Evolutionary conservation across 768 basidiomycete genomes (phyloP), one percentile per base, ranked within the genome.

Genomic region (Dacryopinax primogenitus): DNA sequence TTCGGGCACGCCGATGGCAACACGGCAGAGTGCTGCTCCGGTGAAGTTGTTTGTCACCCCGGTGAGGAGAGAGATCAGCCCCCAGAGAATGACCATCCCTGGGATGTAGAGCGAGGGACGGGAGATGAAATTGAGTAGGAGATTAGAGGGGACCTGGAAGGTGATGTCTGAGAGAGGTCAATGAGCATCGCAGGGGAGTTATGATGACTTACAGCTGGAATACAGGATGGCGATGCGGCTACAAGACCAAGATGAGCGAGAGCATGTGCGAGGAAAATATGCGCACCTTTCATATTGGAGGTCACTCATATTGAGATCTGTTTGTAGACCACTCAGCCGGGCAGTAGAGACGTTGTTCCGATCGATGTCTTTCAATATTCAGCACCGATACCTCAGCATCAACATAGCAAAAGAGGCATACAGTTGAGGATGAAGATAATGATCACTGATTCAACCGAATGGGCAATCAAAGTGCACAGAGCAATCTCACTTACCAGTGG

Each of bases 51-150:
- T 77, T 0, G 85, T 83, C 65, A 85, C 84, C 13, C 85, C 86
- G 21, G 85, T 87, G 51, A 86, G 70, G 2, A 81, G 77, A 63
- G 84, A 86, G 1, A 82, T 83, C 16, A 85, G 62, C 1, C 86
- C 85, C 85, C 86, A 88, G 1, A 79, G 67, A 23, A 84, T 74
- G 12, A 86, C 82, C 64, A 85, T 86, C 26, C 71, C 67, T 1
- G 84, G 82, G 7, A 88, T 85, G 71, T 84, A 86, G 36, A 80
- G 71, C 0, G 84, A 83, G 3, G 86, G 86, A 44, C 85, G 85
- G 64, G 23, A 67, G 44, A 45, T 58, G 9, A 7, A 32, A n/a
- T 58, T 33, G 18, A 67, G 35, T 33, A 66, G 16, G n/a, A 64
- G 26, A 47, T 67, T 67, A 7, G 58, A 63, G 3, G 65, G 65